These are phyloP conservation scores for Phytophthora fragariaefolia DNA, from an alignment of 352 stramenopile species.

Conservation along the genomic window DNA sequence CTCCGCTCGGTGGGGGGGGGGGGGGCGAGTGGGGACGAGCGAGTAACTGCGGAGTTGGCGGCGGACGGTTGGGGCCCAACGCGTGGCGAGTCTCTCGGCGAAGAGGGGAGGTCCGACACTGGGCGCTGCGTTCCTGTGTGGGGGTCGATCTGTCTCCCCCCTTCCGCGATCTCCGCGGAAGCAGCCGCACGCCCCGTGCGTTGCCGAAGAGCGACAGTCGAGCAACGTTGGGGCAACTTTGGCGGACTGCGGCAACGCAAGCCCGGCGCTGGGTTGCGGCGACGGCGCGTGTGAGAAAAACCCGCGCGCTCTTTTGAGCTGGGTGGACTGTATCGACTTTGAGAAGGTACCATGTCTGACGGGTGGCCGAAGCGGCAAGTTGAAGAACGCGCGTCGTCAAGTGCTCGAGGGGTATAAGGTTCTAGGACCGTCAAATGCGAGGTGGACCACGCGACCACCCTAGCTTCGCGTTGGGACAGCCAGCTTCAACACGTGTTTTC, in stretches of 20 bases:
- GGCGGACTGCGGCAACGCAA: not conserved
- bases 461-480: conserved; percentile 10
- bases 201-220: conserved; percentile 8
- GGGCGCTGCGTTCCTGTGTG: conserved; percentile 23
- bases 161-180: conserved; percentile 29
- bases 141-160: conserved; percentile 35
- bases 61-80: conserved; percentile 41
- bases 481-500: conserved; percentile 32
- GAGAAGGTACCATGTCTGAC: too few species aligned
- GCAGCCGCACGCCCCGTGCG: too few species aligned
- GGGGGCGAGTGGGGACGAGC: too few species aligned
- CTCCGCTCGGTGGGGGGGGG: too few species aligned
- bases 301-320: too few species aligned
- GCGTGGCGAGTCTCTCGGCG: conserved; percentile 36
- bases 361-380: too few species aligned
- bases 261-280: not conserved
- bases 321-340: too few species aligned
- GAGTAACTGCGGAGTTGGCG: conserved; percentile 16
- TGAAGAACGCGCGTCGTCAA: too few species aligned
- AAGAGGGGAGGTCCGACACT: conserved; percentile 43
- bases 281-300: conserved; percentile 14
- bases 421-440: too few species aligned
- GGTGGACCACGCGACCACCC: too few species aligned
- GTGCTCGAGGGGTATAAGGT: too few species aligned
- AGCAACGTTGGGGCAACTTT: conserved; percentile 14